Conservation (phyloP, 371 early-diverging fungal species). For the Haplosporangium sp. region DNA sequence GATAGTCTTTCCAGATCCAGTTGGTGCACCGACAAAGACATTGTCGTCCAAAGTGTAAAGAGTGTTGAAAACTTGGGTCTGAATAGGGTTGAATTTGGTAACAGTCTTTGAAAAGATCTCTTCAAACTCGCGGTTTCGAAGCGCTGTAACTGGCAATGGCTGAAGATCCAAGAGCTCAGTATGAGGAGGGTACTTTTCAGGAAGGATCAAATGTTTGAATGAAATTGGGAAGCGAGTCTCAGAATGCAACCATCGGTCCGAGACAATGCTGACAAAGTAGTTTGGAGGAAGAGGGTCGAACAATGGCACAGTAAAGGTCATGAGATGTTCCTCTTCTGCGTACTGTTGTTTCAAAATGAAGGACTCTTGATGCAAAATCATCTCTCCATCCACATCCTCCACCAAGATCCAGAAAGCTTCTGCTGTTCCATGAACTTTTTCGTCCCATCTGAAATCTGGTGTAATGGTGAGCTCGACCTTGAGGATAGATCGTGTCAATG, state of each 20-base stretch:
- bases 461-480: slow-evolving; percentile 91
- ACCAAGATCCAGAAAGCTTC: slow-evolving; percentile 95
- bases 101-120: slow-evolving; percentile 71
- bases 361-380: slow-evolving; percentile 87
- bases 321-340: slow-evolving; percentile 74
- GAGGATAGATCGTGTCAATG: slow-evolving; percentile 91
- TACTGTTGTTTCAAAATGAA: slow-evolving; percentile 87
- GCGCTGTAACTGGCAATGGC: slow-evolving; percentile 85
- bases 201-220: slow-evolving; percentile 91
- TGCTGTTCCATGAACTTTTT: slow-evolving; percentile 84
- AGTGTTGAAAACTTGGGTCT: slow-evolving; percentile 95
- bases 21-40: slow-evolving; percentile 95
- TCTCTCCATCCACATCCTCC: slow-evolving; percentile 94
- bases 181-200: slow-evolving; percentile 93
- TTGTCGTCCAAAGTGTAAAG: slow-evolving; percentile 93
- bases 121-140: slow-evolving; percentile 81
- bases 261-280: slow-evolving; percentile 91
- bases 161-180: slow-evolving; percentile 95
- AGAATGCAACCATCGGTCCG: slow-evolving; percentile 95
- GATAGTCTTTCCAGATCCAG: slow-evolving; percentile 97
- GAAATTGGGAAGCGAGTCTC: slow-evolving; percentile 93
- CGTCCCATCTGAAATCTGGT: slow-evolving; percentile 95
- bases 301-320: slow-evolving; percentile 94
- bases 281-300: slow-evolving; percentile 96
- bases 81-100: slow-evolving; percentile 94